Percentiles rank a stretch among this genome's conserved stretches.
Evolutionary conservation across 768 basidiomycete species (phyloP).

Genomic region (Kwoniella mangroviensis): DNA sequence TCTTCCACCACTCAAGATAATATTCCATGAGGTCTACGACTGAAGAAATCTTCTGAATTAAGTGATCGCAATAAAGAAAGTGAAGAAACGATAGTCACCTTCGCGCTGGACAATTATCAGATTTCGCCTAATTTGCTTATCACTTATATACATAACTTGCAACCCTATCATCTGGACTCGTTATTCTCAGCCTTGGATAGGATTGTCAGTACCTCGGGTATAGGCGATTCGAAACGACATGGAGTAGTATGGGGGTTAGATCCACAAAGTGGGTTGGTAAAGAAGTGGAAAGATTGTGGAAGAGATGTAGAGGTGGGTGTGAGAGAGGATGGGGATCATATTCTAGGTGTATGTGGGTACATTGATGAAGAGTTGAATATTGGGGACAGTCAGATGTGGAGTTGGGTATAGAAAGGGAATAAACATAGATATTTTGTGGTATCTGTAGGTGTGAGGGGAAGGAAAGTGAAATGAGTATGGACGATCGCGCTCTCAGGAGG

Average conservation of each 20-base stretch:
- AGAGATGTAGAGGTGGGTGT: not conserved
- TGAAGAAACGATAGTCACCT: slow-evolving; percentile 7
- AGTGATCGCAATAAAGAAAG: not conserved
- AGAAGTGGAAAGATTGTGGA: slow-evolving; percentile 1
- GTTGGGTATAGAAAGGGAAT: slow-evolving; percentile 10
- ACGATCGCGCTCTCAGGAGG: too few species aligned
- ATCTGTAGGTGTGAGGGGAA: too few species aligned
- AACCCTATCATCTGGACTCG: not conserved
- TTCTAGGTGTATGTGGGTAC: slow-evolving; percentile 2
- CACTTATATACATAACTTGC: slow-evolving; percentile 13
- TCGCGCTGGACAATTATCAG: slow-evolving; percentile 9
- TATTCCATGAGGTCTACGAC: too few species aligned
- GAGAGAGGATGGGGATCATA: not conserved
- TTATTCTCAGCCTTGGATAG: slow-evolving; percentile 3
- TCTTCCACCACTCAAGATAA: too few species aligned
- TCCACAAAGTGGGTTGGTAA: not conserved
- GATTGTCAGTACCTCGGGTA: not conserved
- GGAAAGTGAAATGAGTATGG: too few species aligned
- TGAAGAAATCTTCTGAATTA: too few species aligned
- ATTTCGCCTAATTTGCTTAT: slow-evolving; percentile 1
- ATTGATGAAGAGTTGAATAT: not conserved
- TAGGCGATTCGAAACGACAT: not conserved
- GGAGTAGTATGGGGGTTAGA: slow-evolving; percentile 10
- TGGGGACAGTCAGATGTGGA: slow-evolving; percentile 18
- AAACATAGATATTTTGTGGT: not conserved